Base-by-base conservation (phyloP, 805 yeast genomes). In the Tetrapisispora iriomotensis region DNA sequence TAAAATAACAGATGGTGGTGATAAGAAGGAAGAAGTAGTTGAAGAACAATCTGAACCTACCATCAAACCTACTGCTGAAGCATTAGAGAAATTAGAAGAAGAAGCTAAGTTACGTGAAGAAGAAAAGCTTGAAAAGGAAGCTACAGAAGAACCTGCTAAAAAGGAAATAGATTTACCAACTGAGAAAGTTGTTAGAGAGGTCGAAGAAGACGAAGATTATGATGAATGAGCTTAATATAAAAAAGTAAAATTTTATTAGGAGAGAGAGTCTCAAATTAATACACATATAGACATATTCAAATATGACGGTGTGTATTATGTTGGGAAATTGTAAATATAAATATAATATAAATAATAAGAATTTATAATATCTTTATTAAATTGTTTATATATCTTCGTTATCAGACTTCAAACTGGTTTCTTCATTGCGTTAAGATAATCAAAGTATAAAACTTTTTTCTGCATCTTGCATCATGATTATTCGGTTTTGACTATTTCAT, bases 201-300 rank as follows among this genome's bases (percentile, higher is more conserved):
- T 68, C 18, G 71, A 65, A 38, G 72, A 66, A 42, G 72, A 68
- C 41, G 67, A 65, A 37, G 62, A 68, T 44, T 68, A 68, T 47
- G 75, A 70, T 45, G 68, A 63, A 36, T 71, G 57, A 40, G 23
- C 22, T 12, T 14, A 20, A 31, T 20, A n/a, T 21, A 21, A 21
- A 21, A 14, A 20, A 22, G 7, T 20, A 9, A 31, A 31, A 10
- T 15, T 31, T 5, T 15, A 4, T 7, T n/a, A 17, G 17, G 14
- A 17, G 12, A 4, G 13, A 9, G 9, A 17, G 13, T 17, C 32
- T 6, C n/a, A 17, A 28, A 14, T n/a, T n/a, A n/a, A n/a, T n/a
- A n/a, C n/a, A n/a, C n/a, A n/a, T n/a, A n/a, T n/a, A n/a, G n/a
- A n/a, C n/a, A n/a, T n/a, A n/a, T n/a, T n/a, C n/a, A n/a, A n/a